Evolutionary conservation across 169 alveolate species (phyloP), one percentile per base, ranked within the genome.

Genomic region (Cryptosporidium viatorum): DNA sequence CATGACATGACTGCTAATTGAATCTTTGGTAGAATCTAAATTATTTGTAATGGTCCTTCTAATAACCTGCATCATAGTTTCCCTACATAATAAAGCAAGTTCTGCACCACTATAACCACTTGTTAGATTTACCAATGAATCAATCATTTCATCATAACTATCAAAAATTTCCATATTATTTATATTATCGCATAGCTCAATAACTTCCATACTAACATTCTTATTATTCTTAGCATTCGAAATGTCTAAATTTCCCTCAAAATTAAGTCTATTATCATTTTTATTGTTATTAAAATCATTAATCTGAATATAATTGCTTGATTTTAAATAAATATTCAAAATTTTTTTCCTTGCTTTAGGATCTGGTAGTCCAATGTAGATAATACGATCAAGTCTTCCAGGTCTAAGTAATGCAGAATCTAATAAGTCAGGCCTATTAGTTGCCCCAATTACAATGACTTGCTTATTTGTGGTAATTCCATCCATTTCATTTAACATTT

Each of bases 401-500:
- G 99, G 99, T 71, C 99, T 95, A 35, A 98, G 92, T 33, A 98
- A 85, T 0, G 99, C 99, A 33, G 98, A 93, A 92, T 98, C 99
- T 84, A 98, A 93, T 43, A 97, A 93, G 86, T 98, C 99, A 1
- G 99, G 99, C 87, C 99, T 91, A 93, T 98, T 98, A 18, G 99
- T 98, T 9, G 99, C 99, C 0, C 98, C 99, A 69, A 98, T 94
- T 45, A 98, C 97, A 51, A 97, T 95, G n/a, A 98, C 99, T 84
- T 97, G 96, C 33, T 91, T 92, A 65, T 93, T 87, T 43, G 93
- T 62, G 29, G 62, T 91, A 18, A 98, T 96, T 52, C 99, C 99
- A 91, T 99, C 99, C 98, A 99, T 98, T 96, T 99, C 99, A 84
- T 97, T 98, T 48, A 99, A 95, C 80, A 98, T 93, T 91, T 98